Conservation (phyloP, 768 basidiomycete genomes). For the Lyophyllum decastes region DNA sequence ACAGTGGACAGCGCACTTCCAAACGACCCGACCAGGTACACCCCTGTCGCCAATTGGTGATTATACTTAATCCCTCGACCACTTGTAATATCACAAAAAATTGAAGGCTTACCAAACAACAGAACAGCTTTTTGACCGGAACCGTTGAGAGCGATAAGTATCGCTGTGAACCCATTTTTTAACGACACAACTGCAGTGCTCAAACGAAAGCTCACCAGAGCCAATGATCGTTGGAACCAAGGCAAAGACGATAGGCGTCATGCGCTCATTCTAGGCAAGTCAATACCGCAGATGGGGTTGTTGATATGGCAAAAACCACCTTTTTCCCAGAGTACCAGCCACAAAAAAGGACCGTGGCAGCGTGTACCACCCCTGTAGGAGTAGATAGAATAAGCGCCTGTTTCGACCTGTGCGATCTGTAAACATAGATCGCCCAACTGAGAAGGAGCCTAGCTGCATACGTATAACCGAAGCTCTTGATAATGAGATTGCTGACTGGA, state of each 20-base stretch:
- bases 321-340: slow-evolving; percentile 70
- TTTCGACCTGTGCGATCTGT: slow-evolving; percentile 40
- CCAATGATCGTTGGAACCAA: slow-evolving; percentile 62
- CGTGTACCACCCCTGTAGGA: slow-evolving; percentile 52
- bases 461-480: slow-evolving; percentile 67
- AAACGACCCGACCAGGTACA: slow-evolving; percentile 55
- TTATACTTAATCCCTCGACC: background rate
- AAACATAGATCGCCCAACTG: background rate
- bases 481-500: slow-evolving; percentile 61
- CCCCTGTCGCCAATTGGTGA: slow-evolving; percentile 29
- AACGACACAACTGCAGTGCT: background rate
- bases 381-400: slow-evolving; percentile 63
- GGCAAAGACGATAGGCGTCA: slow-evolving; percentile 60
- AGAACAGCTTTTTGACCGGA: slow-evolving; percentile 50
- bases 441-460: slow-evolving; percentile 25
- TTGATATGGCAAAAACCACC: slow-evolving; percentile 28
- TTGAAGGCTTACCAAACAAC: slow-evolving; percentile 48
- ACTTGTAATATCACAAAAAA: background rate
- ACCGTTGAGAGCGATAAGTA: slow-evolving; percentile 55
- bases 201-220: slow-evolving; percentile 35
- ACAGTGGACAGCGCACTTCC: slow-evolving; percentile 60
- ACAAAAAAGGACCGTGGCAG: slow-evolving; percentile 49
- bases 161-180: slow-evolving; percentile 26
- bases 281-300: background rate
- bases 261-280: slow-evolving; percentile 49